Conservation (phyloP, 371 early-diverging fungal species). For the Apophysomyces trapeziformis region DNA sequence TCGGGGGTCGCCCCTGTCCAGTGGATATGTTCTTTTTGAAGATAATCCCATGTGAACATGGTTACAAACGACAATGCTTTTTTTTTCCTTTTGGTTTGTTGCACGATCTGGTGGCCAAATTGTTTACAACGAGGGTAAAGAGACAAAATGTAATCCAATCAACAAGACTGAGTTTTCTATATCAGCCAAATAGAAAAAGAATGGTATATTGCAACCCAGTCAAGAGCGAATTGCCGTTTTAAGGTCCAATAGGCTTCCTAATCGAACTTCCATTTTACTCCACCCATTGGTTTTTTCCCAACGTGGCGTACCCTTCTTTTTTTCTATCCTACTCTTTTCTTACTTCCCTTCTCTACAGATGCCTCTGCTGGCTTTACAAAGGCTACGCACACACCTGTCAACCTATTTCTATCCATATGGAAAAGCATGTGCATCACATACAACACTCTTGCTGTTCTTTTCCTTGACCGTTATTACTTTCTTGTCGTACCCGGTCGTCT, state of each 20-base stretch:
- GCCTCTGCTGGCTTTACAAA: conserved; percentile 31
- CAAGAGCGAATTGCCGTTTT: conserved; percentile 4
- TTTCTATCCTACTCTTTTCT: conserved; percentile 10
- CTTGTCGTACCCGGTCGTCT: conserved; percentile 57
- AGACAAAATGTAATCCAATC: not conserved
- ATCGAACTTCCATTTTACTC: conserved; percentile 5
- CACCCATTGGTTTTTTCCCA: conserved; percentile 5
- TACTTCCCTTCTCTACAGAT: conserved; percentile 15
- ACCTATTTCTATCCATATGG: conserved; percentile 69
- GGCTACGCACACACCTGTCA: conserved; percentile 17
- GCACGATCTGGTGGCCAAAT: not conserved
- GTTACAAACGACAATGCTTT: not conserved
- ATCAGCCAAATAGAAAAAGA: conserved; percentile 8
- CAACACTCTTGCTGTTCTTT: conserved; percentile 50
- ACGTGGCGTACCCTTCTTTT: conserved; percentile 5
- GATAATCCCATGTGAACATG: conserved; percentile 5
- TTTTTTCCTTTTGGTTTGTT: not conserved
- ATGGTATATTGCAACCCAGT: conserved; percentile 10
- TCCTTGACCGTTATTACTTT: conserved; percentile 53
- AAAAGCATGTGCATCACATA: conserved; percentile 59
- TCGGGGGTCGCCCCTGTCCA: conserved; percentile 12
- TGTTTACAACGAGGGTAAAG: not conserved
- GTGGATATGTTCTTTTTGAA: not conserved
- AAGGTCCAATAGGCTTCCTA: not conserved
- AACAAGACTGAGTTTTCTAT: conserved; percentile 11